Evolutionary conservation across 208 protist genomes (phyloP), one percentile per base, ranked within the genome.

Genomic region (Leishmania mexicana): DNA sequence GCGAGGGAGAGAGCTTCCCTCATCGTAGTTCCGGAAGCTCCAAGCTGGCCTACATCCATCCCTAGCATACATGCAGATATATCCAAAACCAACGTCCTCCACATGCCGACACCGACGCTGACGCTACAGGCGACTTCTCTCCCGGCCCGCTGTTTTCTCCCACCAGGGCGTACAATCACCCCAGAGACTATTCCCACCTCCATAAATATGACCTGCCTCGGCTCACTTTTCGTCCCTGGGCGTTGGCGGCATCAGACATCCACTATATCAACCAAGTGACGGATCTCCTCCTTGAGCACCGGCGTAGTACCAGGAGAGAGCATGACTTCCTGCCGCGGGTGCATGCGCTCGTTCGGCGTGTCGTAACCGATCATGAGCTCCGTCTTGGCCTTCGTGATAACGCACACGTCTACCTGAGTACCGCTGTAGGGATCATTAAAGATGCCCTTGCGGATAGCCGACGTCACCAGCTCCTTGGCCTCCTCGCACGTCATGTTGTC

Each of bases 341-440:
- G 87, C 81, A 85, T 93, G 53, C 95, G 95, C 81, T 95, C 87
- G 85, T 96, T 96, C 62, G 95, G 92, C 86, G 94, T 89, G 80
- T 96, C 92, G 83, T 94, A 96, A 70, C 93, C 95, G 70, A 96
- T 96, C 7, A 89, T 85, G 64, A 97, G 84, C 78, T 98, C 95
- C 57, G 92, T 96, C 87, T 93, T 92, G 42, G 85, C 79, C 85
- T 94, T 96, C 15, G 93, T 98, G 87, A 99, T 99, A 17, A 99
- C 97, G 79, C 94, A 99, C 38, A 99, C 65, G 90, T 99, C 99
- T n/a, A 99, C 99, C 93, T 99, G 99, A 58, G 94, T 98, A 80
- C 99, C 99, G 72, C 97, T 99, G 83, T 99, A 99, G 13, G 99
- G 96, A 89, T 99, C 99, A 94, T 99, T 99, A 86, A 99, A 99